A percentile compares a stretch with the other conserved stretches of the same genome.
phyloP scores from a whole-genome alignment of 768 basidiomycete genomes.

The Pholiota conissans region DNA sequence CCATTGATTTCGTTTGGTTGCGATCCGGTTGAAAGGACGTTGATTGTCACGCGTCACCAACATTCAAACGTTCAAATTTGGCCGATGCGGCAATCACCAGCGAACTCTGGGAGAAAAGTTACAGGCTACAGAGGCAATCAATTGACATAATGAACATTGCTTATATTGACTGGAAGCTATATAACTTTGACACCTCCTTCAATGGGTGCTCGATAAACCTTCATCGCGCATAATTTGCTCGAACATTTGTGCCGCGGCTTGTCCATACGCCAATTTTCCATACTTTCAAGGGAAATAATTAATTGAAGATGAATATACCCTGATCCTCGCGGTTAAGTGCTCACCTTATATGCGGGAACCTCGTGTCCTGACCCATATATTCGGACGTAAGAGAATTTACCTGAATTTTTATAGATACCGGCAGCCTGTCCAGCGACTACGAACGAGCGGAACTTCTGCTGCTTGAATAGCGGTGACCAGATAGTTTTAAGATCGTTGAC shows the following conservation, averaged over 20 bases:
- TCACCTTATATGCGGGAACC: conserved; percentile 46
- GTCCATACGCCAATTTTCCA: conserved; percentile 32
- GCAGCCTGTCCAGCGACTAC: conserved; percentile 49
- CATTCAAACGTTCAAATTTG: too few species aligned
- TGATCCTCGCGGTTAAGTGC: neutral
- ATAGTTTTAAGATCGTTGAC: conserved; percentile 46
- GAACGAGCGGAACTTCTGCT: conserved; percentile 45
- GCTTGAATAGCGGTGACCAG: conserved; percentile 40
- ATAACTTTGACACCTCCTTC: too few species aligned
- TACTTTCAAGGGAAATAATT: conserved; percentile 20
- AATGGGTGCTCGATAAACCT: conserved; percentile 12
- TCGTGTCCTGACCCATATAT: conserved; percentile 50
- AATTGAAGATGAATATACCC: neutral
- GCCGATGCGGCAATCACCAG: too few species aligned
- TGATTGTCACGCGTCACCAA: too few species aligned
- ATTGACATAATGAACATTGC: too few species aligned
- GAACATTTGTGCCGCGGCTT: conserved; percentile 46
- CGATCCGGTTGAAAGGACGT: too few species aligned
- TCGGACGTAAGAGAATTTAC: conserved; percentile 54
- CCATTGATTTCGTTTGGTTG: too few species aligned
- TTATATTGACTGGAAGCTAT: too few species aligned
- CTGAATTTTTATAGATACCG: conserved; percentile 60
- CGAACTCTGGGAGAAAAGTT: too few species aligned
- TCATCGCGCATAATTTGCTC: conserved; percentile 41
- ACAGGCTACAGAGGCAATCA: too few species aligned